Evolutionary conservation across 495 filamentous ascomycete species (phyloP), one percentile per base, ranked within the genome.

Genomic region (Podospora pseudoanserina): DNA sequence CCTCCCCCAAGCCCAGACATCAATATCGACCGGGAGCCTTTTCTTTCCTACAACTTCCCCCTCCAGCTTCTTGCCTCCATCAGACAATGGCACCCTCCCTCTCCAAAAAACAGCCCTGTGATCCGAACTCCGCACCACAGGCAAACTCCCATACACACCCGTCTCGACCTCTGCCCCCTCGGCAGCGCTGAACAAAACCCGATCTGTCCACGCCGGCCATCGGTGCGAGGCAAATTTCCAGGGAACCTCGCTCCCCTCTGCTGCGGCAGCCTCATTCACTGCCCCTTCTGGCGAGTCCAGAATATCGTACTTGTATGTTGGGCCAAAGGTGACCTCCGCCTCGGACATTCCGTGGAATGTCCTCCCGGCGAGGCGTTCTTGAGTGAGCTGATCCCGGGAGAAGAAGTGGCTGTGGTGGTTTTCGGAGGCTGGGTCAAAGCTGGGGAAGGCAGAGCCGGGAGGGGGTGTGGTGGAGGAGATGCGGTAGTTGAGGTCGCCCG

Each of bases 401-500:
- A 96, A 79, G 64, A 94, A 87, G n/a, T 75, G 65, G 3, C 82
- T 75, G 64, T 82, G 82, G 54, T 81, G 75, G 26, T 82, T 70
- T 6, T 80, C 75, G 19, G 83, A 82, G 39, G 79, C 73, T 0
- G 87, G 86, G 72, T 91, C 87, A 5, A 90, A 86, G 28, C 77
- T 79, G 15, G 85, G 85, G 70, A 89, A 96, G 0, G 80, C 78
- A 5, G 80, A 86, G 0, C 76, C 72, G 2, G 83, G 77, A 0
- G 74, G 70, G 0, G 95, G 95, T 0, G 83, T 75, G 0, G 78
- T 81, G 73, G 85, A 79, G 7, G 85, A 84, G 13, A 94, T 93
- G 71, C 95, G 91, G 80, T 99, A 99, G 81, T 99, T 99, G 64
- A 99, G 85, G 78, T 99, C 95, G 60, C 95, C 95, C 0, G 90